These are phyloP conservation scores for Gracilariopsis chorda DNA, from an alignment of 23 red algal genomes.

Conservation along the genomic window DNA sequence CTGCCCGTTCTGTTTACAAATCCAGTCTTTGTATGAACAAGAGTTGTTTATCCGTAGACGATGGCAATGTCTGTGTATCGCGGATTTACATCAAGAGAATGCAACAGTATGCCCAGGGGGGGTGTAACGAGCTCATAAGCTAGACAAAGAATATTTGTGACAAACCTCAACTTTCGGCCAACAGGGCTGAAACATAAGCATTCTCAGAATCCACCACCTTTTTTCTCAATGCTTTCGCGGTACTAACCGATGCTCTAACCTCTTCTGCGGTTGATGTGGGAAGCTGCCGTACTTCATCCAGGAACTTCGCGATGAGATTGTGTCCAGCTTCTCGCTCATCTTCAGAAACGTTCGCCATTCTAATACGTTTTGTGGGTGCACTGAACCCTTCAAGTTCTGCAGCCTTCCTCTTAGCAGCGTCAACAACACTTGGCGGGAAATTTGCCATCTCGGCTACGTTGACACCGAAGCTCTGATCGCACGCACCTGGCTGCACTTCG, in stretches of 20 bases:
- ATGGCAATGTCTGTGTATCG: too few relatives aligned
- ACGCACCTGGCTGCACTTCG: slow-evolving; percentile 76
- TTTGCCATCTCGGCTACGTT: slow-evolving; percentile 94
- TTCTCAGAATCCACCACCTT: slow-evolving; percentile 24
- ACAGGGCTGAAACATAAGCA: slow-evolving; percentile 41
- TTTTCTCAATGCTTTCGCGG: slow-evolving; percentile 7
- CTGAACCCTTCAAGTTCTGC: slow-evolving; percentile 71
- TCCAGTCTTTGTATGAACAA: too few relatives aligned
- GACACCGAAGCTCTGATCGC: slow-evolving; percentile 94
- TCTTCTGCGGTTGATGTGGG: slow-evolving; percentile 29
- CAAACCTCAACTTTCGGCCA: slow-evolving; percentile 13
- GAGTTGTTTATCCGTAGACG: too few relatives aligned
- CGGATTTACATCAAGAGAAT: too few relatives aligned
- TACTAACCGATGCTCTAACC: neutral
- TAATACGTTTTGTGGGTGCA: neutral
- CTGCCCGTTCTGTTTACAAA: too few relatives aligned
- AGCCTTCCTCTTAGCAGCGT: slow-evolving; percentile 67
- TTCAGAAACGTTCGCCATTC: slow-evolving; percentile 15
- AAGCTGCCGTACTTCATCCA: slow-evolving; percentile 30
- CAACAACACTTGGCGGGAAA: slow-evolving; percentile 75
- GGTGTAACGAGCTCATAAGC: too few relatives aligned
- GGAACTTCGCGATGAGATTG: slow-evolving; percentile 38
- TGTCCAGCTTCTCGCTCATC: slow-evolving; percentile 31
- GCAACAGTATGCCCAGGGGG: too few relatives aligned
- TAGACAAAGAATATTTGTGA: too few relatives aligned